phyloP scores from a whole-genome alignment of 2,329 filamentous ascomycete species.

The Pestalotiopsis sp. region DNA sequence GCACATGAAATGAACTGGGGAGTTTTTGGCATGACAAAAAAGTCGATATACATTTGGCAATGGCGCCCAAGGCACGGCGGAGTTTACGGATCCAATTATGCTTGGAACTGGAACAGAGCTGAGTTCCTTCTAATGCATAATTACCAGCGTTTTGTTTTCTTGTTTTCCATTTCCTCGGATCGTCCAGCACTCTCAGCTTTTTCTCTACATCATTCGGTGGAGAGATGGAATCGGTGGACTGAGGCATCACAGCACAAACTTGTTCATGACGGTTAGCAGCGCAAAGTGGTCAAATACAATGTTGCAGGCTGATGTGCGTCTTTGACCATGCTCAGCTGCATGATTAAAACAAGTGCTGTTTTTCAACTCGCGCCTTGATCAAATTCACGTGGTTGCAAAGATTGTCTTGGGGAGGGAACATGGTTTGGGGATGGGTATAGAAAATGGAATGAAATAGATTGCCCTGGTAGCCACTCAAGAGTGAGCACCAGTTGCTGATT shows the following conservation, averaged over 20 bases:
- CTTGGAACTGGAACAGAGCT: constrained; percentile 9
- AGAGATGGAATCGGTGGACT: background rate
- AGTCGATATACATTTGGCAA: background rate
- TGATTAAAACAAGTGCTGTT: background rate
- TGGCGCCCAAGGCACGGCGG: background rate
- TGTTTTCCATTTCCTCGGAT: constrained; percentile 5
- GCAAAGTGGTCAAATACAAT: background rate
- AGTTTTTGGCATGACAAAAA: background rate
- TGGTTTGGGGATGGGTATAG: constrained; percentile 2
- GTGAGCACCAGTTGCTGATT: too few relatives aligned
- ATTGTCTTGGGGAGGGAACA: background rate
- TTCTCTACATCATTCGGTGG: background rate
- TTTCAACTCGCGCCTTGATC: background rate
- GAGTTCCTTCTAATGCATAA: constrained; percentile 14
- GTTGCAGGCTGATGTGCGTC: background rate
- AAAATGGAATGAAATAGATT: background rate
- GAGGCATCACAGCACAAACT: background rate
- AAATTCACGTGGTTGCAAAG: background rate
- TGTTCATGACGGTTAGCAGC: background rate
- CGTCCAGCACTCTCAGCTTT: background rate
- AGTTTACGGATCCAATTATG: constrained; percentile 8
- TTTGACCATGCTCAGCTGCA: background rate
- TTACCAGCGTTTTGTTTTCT: background rate
- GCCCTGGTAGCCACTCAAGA: background rate
- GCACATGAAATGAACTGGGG: constrained; percentile 9